phyloP scores from a whole-genome alignment of 306 rosid species.

The Inga leiocalycina region DNA sequence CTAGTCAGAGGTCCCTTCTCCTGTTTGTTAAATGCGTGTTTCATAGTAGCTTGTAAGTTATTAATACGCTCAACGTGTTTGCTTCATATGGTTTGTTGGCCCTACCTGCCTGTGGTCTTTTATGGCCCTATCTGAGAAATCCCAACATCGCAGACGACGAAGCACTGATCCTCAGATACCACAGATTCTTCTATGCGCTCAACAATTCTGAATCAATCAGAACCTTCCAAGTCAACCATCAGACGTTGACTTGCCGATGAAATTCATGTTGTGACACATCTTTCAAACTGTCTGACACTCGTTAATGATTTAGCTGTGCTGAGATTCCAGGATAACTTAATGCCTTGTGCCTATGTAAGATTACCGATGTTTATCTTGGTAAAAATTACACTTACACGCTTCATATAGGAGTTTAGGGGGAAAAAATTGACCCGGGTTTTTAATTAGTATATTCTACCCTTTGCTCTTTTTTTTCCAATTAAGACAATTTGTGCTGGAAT shows the following conservation, averaged over 20 bases:
- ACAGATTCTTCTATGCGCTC: not conserved
- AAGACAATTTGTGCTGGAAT: not conserved
- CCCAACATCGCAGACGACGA: not conserved
- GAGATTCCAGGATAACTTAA: not conserved
- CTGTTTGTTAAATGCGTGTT: conserved; percentile 36
- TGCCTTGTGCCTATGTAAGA: not conserved
- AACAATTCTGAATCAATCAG: not conserved
- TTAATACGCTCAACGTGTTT: conserved; percentile 9
- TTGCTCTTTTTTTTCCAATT: not conserved
- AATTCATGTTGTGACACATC: not conserved
- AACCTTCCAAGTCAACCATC: not conserved
- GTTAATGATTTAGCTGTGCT: not conserved
- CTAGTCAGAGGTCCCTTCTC: conserved; percentile 9
- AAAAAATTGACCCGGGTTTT: not conserved
- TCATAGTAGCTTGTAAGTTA: conserved; percentile 46
- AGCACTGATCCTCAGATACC: not conserved
- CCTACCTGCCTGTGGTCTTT: not conserved
- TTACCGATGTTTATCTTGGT: not conserved
- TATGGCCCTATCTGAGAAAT: not conserved
- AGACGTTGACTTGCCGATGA: not conserved
- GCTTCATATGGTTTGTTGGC: not conserved
- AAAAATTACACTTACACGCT: not conserved
- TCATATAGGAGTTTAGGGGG: not conserved
- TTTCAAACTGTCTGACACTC: not conserved
- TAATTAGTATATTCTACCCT: not conserved